These are phyloP conservation scores for Zygosaccharomyces lentus DNA, from an alignment of 805 yeast species.

Conservation along the genomic window DNA sequence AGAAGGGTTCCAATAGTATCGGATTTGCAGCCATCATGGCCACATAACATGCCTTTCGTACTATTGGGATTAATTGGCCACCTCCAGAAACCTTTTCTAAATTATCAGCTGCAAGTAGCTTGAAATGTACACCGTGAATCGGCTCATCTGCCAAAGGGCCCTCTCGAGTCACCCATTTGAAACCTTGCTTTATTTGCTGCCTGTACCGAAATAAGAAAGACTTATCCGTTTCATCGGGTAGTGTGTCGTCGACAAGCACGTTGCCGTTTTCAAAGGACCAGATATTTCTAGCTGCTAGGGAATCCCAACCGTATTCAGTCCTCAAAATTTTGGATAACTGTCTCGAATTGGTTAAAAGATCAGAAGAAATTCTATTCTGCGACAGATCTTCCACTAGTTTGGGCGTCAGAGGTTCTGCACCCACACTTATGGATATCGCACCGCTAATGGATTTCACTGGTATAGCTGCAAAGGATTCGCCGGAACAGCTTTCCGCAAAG, in stretches of 20 bases:
- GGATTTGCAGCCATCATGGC: conserved; percentile 78
- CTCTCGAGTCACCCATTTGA: conserved; percentile 73
- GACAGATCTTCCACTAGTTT: conserved; percentile 39
- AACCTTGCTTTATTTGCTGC: conserved; percentile 66
- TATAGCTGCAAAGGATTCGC: conserved; percentile 64
- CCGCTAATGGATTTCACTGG: conserved; percentile 53
- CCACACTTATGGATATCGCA: conserved; percentile 56
- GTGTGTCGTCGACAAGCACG: conserved; percentile 62
- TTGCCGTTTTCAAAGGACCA: conserved; percentile 77
- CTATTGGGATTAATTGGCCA: conserved; percentile 76
- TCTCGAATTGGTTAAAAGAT: conserved; percentile 41
- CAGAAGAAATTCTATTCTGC: conserved; percentile 41
- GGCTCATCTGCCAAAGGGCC: conserved; percentile 94
- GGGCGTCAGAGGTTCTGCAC: conserved; percentile 69
- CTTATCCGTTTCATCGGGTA: conserved; percentile 67
- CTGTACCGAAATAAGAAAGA: conserved; percentile 42
- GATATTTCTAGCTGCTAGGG: conserved; percentile 72
- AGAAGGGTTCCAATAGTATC: conserved; percentile 75
- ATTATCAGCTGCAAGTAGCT: conserved; percentile 54
- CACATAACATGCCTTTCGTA: conserved; percentile 77
- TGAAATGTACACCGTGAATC: conserved; percentile 63
- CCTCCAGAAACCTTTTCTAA: conserved; percentile 26
- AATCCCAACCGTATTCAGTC: conserved; percentile 69
- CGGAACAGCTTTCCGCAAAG: conserved; percentile 72
- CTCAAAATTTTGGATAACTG: conserved; percentile 52